Conservation (phyloP, 2,329 filamentous ascomycete species). For the Arachnomyces sp. region DNA sequence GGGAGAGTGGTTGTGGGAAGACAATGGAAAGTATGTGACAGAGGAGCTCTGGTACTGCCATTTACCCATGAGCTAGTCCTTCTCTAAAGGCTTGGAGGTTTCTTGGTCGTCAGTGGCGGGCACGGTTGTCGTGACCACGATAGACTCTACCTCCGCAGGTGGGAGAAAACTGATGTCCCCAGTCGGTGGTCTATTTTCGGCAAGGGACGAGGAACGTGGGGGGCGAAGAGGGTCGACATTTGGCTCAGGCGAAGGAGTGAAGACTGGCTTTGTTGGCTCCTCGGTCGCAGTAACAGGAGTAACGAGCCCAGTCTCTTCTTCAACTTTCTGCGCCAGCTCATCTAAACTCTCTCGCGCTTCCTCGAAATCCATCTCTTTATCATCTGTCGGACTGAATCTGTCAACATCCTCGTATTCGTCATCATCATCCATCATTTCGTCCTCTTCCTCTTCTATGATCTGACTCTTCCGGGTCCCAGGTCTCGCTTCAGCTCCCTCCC, state of each 20-base stretch:
- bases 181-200: conserved; percentile 9
- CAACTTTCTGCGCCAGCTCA: conserved; percentile 10
- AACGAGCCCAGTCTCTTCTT: conserved; percentile 7
- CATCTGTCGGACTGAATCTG: conserved; percentile 28
- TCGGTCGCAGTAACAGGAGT: conserved; percentile 10
- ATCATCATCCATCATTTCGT: conserved; percentile 20
- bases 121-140: too few relatives aligned
- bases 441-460: conserved; percentile 39
- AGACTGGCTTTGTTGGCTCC: conserved; percentile 18
- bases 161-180: conserved; percentile 1
- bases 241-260: conserved; percentile 26
- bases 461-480: conserved; percentile 31
- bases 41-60: too few relatives aligned
- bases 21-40: too few relatives aligned
- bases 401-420: conserved; percentile 36
- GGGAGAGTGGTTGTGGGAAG: too few relatives aligned
- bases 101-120: too few relatives aligned
- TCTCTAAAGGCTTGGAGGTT: too few relatives aligned
- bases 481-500: conserved; percentile 11
- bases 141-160: too few relatives aligned
- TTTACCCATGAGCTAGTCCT: too few relatives aligned
- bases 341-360: conserved; percentile 17
- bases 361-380: conserved; percentile 9
- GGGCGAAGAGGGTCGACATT: conserved; percentile 24
- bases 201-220: conserved; percentile 33